Evolutionary conservation across 1,139 yeast species (phyloP), one percentile per base, ranked within the genome.

Genomic region (Kurtzmaniella quercitrusa): DNA sequence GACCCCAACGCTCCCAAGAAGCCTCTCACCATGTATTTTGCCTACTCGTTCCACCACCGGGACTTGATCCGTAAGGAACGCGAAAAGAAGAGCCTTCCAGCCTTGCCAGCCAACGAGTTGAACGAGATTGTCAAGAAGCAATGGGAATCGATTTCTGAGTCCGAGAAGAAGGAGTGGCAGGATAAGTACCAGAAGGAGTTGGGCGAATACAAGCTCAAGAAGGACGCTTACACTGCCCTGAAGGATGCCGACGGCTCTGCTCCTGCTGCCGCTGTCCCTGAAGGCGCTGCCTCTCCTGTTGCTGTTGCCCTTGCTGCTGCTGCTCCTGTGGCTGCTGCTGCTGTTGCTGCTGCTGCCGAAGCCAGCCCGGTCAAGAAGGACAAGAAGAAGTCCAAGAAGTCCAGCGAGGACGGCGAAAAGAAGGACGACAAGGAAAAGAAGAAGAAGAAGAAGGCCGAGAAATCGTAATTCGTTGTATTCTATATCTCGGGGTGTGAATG

Each of bases 1-100:
- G 77, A 79, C 57, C 84, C 84, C 27, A 75, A 77, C 53, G 84
- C 84, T 38, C 84, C 85, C 41, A 79, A 77, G 64, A 79, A 78
- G 57, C 84, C 85, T 19, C 68, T 86, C 58, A 88, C 96, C 34
- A 85, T 87, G 46, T 89, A 82, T 68, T 87, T 89, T 64, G 85
- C 91, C 37, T 89, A 80, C 60, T 77, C 84, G 37, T 82, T 82
- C 53, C 78, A 78, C 53, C 73, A 80, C 48, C 77, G 91, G 58
- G 84, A 81, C 48, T 57, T 59, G 41, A 66, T 89, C 51, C 80
- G 84, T 48, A 82, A 81, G 48, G 89, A 85, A 51, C 76, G 94
- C 60, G 72, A 68, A 47, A 67, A 70, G 42, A 70, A 73, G 46
- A 83, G 84, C 29, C 71, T 78, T 50, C 76, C 84, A 15, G 77